Base-by-base conservation (phyloP, 2,329 filamentous ascomycete genomes). In the Elsinoe necatrix region DNA sequence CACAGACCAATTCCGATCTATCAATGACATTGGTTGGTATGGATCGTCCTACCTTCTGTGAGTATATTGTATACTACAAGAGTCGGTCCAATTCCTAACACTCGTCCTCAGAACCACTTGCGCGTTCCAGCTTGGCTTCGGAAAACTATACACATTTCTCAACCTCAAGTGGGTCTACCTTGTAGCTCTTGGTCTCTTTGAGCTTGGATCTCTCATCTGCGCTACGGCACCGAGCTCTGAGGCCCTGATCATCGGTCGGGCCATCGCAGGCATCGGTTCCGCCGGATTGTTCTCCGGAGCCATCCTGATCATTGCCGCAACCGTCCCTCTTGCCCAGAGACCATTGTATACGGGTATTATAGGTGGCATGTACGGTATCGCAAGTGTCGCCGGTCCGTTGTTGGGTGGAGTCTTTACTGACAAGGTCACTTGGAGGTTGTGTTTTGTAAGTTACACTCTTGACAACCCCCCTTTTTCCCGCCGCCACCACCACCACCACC, bases 241-340 rank as follows among this genome's bases (percentile, higher is more conserved):
- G 2, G 72, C 77, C 11, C 65, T 80, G 20, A 79, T 80, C 62
- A 67, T 79, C 47, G 78, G 78, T 12, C 72, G 78, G 57, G 76
- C 75, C 0, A 66, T 80, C 50, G 72, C 77, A 29, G 78, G 78
- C 56, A 63, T 79, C 0, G 78, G 77, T 4, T 71, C 71, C 16
- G 77, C 76, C 39, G 78, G 77, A 20, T 72, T 80, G 59, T 78
- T 75, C 63, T 68, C 67, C 21, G 78, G 77, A 50, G 76, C 75
- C 25, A 74, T 76, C 50, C 65, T 75, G 41, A 79, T 78, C 60
- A 67, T 79, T 20, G 69, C 71, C 16, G 71, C 69, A 58, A 73
- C 70, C 9, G 75, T 78, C 1, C 73, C 75, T 9, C 68, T 78
- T 4, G 63, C 64, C 23, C 68, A 73, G 58, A 71, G 77, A 45